Evolutionary conservation across 2,329 filamentous ascomycete species (phyloP).

Genomic region (Aspergillus carbonarius): DNA sequence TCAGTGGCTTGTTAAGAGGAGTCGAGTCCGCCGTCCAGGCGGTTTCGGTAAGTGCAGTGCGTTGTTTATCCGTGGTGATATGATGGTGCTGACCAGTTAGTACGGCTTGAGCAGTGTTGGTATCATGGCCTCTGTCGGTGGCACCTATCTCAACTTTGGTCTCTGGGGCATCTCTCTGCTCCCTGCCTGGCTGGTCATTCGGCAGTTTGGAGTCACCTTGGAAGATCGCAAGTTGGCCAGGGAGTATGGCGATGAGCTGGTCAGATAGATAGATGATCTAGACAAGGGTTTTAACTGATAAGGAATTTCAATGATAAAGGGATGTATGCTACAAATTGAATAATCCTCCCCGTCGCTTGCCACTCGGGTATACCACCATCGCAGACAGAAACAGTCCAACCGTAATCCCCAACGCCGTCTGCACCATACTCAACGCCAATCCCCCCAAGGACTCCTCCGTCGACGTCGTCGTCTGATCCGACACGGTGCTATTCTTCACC

Average conservation of each 20-base stretch:
- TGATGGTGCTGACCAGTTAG: constrained; percentile 26
- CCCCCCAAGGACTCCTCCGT: constrained; percentile 27
- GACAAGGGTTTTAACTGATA: no score
- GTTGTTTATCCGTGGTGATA: no score
- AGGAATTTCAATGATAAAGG: no score
- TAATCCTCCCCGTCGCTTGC: constrained; percentile 45
- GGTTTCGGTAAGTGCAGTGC: constrained; percentile 53
- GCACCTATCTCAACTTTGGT: constrained; percentile 68
- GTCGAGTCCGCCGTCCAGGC: constrained; percentile 73
- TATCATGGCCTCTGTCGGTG: constrained; percentile 64
- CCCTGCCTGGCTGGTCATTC: constrained; percentile 67
- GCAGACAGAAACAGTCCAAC: constrained; percentile 47
- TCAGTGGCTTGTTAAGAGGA: constrained; percentile 66
- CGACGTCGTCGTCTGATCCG: constrained; percentile 4
- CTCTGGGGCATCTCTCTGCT: constrained; percentile 64
- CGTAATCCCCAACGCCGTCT: constrained; percentile 48
- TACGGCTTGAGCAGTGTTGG: constrained; percentile 65
- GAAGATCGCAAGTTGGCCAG: constrained; percentile 31
- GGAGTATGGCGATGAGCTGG: neutral
- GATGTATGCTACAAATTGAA: constrained; percentile 32
- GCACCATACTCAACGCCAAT: constrained; percentile 46
- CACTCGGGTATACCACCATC: constrained; percentile 46
- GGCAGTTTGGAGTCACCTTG: constrained; percentile 50
- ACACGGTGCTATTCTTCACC: constrained; percentile 33
- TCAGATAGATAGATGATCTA: neutral